These are phyloP conservation scores for Phanerodontia chrysosporium DNA, from an alignment of 768 basidiomycete genomes.

Conservation along the genomic window DNA sequence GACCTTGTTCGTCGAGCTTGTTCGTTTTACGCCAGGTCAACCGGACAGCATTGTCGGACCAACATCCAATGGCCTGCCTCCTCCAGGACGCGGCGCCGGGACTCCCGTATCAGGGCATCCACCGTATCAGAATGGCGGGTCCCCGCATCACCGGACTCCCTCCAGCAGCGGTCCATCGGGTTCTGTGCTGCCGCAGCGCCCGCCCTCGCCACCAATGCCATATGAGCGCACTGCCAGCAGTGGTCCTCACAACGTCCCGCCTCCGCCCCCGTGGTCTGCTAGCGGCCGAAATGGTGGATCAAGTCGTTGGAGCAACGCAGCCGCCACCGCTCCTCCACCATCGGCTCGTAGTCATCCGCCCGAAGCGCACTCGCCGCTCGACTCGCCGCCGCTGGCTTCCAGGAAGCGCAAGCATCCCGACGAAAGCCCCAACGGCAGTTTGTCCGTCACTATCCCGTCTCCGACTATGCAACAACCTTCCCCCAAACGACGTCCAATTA, in stretches of 20 bases:
- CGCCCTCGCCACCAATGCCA: slow-evolving; percentile 32
- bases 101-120: slow-evolving; percentile 17
- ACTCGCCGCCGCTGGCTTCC: slow-evolving; percentile 19
- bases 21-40: slow-evolving; percentile 55
- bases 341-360: slow-evolving; percentile 17
- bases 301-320: slow-evolving; percentile 28
- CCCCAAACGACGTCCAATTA: background rate
- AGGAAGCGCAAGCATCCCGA: slow-evolving; percentile 34
- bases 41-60: slow-evolving; percentile 34
- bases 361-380: slow-evolving; percentile 7
- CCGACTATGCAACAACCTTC: slow-evolving; percentile 4
- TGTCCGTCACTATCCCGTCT: slow-evolving; percentile 9
- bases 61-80: background rate
- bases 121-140: background rate
- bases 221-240: slow-evolving; percentile 33
- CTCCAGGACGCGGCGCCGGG: background rate
- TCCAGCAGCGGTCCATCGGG: background rate
- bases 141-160: slow-evolving; percentile 2
- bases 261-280: slow-evolving; percentile 33
- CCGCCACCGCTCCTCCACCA: slow-evolving; percentile 25
- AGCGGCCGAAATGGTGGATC: slow-evolving; percentile 8
- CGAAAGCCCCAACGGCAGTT: slow-evolving; percentile 11
- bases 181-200: slow-evolving; percentile 3
- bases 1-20: slow-evolving; percentile 73
- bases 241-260: slow-evolving; percentile 24